Base-by-base conservation (phyloP, 306 rosid species). In the Inga leiocalycina region DNA sequence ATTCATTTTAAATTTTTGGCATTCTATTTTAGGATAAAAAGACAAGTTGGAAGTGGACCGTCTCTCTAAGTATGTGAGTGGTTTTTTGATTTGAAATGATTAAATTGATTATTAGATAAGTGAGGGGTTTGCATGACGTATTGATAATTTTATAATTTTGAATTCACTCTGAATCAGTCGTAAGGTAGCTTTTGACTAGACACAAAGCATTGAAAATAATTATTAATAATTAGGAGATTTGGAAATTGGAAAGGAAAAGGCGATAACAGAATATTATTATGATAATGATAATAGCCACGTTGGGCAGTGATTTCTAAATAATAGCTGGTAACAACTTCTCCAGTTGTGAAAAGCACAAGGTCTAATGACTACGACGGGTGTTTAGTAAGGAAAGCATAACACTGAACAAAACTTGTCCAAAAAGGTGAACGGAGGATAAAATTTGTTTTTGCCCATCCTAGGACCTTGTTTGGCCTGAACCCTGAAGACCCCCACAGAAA, bases 401-500 rank as follows among this genome's bases (percentile, higher is more conserved):
- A 27, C 6, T 24, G 32, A n/a, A 59, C 0, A 59, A 52, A 73
- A 22, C 34, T 24, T 61, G 71, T 5, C 39, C 5, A 70, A 11
- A 13, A 12, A 49, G 17, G 11, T 11, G 11, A 71, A 71, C 49
- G 37, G 3, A 24, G 0, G 59, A 24, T 45, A 6, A 41, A 3
- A 37, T 19, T 19, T 10, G 4, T 43, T 16, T 71, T 71, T n/a
- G 67, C 73, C 57, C 81, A 24, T 22, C 22, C 8, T 22, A 59
- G 14, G 83, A 43, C 9, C 46, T 75, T 78, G 82, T 77, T 88
- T 82, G 85, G 82, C 51, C 51, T 12, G 71, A 32, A 82, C 88
- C 56, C 51, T 12, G 74, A 32, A 82, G 89, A 84, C 89, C 93
- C 91, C 91, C 86, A 87, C 81, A 30, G 65, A 10, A 76, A 70